These are phyloP conservation scores for Phytopythium oedochilum DNA, from an alignment of 352 stramenopile genomes.

Conservation along the genomic window DNA sequence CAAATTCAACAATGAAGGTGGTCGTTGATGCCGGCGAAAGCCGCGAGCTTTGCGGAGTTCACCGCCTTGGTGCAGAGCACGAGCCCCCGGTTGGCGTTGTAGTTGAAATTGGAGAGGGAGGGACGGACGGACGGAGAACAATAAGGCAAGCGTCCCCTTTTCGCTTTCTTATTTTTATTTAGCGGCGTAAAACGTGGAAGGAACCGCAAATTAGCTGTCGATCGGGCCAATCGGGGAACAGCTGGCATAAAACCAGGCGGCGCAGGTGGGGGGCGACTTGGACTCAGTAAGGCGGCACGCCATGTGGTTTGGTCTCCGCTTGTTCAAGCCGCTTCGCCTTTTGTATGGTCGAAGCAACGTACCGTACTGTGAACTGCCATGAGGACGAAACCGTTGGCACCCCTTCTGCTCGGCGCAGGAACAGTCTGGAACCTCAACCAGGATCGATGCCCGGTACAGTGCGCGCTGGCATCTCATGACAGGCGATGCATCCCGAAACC, in stretches of 20 bases:
- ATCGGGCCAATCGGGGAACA: not conserved
- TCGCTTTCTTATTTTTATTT: conserved; percentile 4
- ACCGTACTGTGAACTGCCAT: not conserved
- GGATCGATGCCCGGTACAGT: not conserved
- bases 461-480: not conserved
- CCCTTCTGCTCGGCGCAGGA: not conserved
- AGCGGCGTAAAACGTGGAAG: not conserved
- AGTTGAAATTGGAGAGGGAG: conserved; percentile 5
- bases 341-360: not conserved
- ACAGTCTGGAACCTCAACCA: conserved; percentile 1
- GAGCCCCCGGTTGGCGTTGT: conserved; percentile 2
- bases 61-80: too few relatives aligned
- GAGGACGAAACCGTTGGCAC: not conserved
- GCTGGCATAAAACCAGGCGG: not conserved
- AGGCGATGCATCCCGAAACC: too few relatives aligned
- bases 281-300: not conserved
- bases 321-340: not conserved
- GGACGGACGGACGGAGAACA: conserved; percentile 3
- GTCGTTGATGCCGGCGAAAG: too few relatives aligned
- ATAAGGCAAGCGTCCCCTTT: not conserved
- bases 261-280: not conserved
- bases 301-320: not conserved
- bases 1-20: conserved; percentile 54
- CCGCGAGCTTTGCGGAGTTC: too few relatives aligned
- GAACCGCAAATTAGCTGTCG: not conserved